Evolutionary conservation across 2,329 filamentous ascomycete genomes (phyloP).

Genomic region (Atkinsonella hypoxylon): DNA sequence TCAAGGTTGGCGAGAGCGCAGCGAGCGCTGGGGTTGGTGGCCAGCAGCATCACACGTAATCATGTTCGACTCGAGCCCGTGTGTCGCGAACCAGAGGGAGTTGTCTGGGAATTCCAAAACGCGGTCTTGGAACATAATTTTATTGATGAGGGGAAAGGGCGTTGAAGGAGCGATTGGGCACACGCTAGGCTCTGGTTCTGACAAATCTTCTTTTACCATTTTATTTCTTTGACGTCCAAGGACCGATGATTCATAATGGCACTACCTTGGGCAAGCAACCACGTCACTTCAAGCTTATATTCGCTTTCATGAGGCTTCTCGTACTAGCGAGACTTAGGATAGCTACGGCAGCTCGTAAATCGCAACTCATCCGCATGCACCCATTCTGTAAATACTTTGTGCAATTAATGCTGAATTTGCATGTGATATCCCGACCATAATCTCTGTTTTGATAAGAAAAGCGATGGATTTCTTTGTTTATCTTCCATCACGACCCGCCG

Average conservation of each 20-base stretch:
- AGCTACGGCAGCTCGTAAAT: not conserved
- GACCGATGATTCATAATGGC: not conserved
- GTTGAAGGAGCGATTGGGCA: not conserved
- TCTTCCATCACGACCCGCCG: no score
- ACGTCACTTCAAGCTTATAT: not conserved
- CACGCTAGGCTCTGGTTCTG: not conserved
- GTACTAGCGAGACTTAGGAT: not conserved
- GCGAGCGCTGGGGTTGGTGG: constrained; percentile 29
- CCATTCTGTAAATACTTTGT: not conserved
- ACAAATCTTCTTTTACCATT: not conserved
- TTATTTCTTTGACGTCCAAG: not conserved
- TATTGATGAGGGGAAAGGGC: not conserved
- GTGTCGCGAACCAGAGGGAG: not conserved
- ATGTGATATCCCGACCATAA: not conserved
- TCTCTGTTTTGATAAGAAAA: not conserved
- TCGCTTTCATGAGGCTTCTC: not conserved
- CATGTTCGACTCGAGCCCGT: not conserved
- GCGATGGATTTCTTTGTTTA: not conserved
- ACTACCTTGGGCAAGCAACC: not conserved
- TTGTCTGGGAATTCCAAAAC: not conserved
- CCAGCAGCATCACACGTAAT: constrained; percentile 1
- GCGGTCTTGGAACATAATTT: not conserved
- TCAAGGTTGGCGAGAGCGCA: constrained; percentile 50
- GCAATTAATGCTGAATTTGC: not conserved
- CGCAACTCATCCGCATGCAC: not conserved